Percentiles rank a stretch among this genome's conserved stretches.
Evolutionary conservation across 1,284 basidiomycete species (phyloP).

Genomic region (Stygiomarasmius scandens): DNA sequence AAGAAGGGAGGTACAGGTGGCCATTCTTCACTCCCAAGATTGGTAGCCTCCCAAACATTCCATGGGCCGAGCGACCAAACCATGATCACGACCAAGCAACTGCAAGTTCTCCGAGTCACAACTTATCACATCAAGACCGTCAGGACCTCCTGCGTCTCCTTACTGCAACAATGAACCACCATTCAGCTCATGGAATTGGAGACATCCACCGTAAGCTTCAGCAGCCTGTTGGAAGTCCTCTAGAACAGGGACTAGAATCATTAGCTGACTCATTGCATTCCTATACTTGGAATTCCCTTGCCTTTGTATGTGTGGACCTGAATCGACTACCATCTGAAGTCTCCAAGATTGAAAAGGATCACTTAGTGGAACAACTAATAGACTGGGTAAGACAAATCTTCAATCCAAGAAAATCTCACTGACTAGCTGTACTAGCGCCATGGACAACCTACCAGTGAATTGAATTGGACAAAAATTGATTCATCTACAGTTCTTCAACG

Average conservation of each 20-base stretch:
- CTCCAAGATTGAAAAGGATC: neutral
- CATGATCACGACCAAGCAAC: neutral
- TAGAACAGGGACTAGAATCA: neutral
- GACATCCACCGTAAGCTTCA: slow-evolving; percentile 1
- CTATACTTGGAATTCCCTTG: neutral
- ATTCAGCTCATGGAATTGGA: slow-evolving; percentile 1
- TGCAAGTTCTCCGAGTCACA: neutral
- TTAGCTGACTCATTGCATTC: neutral
- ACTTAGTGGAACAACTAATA: neutral
- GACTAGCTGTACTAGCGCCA: neutral
- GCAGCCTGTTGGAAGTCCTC: neutral
- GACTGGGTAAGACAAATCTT: neutral
- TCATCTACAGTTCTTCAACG: neutral
- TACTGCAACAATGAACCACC: neutral
- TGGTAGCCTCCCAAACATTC: neutral
- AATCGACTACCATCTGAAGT: slow-evolving; percentile 2
- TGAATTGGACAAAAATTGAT: slow-evolving; percentile 1
- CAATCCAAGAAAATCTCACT: neutral
- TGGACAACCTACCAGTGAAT: neutral
- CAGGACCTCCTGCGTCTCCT: neutral
- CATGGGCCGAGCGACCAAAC: neutral
- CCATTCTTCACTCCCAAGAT: neutral
- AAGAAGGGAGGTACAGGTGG: neutral
- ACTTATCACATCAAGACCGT: neutral
- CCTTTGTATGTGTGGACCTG: slow-evolving; percentile 8